phyloP scores from a whole-genome alignment of 1,284 basidiomycete species.

The Takashimella tepidaria region DNA sequence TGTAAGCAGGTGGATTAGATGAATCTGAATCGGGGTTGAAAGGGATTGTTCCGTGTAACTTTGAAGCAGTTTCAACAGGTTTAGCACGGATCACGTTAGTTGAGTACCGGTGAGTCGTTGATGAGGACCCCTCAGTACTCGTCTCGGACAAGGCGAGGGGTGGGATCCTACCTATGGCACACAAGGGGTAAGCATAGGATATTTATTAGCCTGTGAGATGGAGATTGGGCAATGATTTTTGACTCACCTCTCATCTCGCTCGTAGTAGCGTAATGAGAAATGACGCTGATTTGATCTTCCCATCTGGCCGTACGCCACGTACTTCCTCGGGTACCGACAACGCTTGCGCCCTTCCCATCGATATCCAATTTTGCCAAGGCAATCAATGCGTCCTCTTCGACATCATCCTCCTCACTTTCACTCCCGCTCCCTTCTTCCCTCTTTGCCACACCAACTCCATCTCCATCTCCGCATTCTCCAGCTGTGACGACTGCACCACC shows the following conservation, averaged over 20 bases:
- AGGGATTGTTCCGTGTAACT: slow-evolving; percentile 12
- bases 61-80: slow-evolving; percentile 18
- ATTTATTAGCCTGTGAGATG: too few species aligned
- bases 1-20: background rate
- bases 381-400: slow-evolving; percentile 69
- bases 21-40: too few species aligned
- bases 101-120: slow-evolving; percentile 17
- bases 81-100: slow-evolving; percentile 8
- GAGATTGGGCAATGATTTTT: too few species aligned
- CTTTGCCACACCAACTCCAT: slow-evolving; percentile 1
- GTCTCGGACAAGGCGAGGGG: background rate
- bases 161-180: slow-evolving; percentile 17
- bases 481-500: background rate
- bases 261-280: slow-evolving; percentile 24
- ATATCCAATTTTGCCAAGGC: slow-evolving; percentile 60
- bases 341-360: slow-evolving; percentile 45
- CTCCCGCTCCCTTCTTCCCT: slow-evolving; percentile 1
- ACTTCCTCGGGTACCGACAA: slow-evolving; percentile 11
- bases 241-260: slow-evolving; percentile 35
- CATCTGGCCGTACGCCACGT: slow-evolving; percentile 45
- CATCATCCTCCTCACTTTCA: slow-evolving; percentile 12
- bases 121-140: slow-evolving; percentile 11
- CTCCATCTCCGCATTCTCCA: slow-evolving; percentile 1
- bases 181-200: too few species aligned
- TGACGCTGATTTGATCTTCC: slow-evolving; percentile 28